Base-by-base conservation (phyloP, 2,329 filamentous ascomycete species). In the Colletotrichum melonis region DNA sequence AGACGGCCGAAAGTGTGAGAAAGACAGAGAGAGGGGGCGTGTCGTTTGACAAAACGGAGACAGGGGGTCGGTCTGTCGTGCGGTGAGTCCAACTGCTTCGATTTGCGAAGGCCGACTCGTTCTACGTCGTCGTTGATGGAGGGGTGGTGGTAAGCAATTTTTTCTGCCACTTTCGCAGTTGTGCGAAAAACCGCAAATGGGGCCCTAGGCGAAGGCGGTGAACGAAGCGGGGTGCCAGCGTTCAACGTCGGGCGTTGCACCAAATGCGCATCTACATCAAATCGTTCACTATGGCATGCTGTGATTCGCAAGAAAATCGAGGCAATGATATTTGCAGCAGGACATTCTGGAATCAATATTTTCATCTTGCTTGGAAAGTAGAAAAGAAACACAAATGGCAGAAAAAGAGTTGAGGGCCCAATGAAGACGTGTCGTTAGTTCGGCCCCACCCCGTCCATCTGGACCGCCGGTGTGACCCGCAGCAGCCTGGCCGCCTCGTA, bases 161-260 rank as follows among this genome's bases (percentile, higher is more conserved):
- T 74, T 72, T 59, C 67, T 70, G 59, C 68, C 63, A 55, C 35
- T 67, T 76, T 67, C 66, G 42, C 19, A 49, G 42, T 49, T 74
- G 72, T 74, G 70, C 64, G 69, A 69, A 63, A 68, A 52, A 42
- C 52, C 64, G n/a, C n/a, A 67, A 63, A 16, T 14, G 63, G 76
- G 81, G 81, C 78, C 80, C 79, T 84, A 85, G 82, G 80, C 81
- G 82, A 84, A 81, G 78, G 80, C 82, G 81, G 78, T 84, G 65
- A 64, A 38, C 9, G 30, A 62, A 11, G 22, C 26, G 49, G 8
- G 19, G 24, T 19, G 52, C 22, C 63, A 28, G 52, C 28, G 19
- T 49, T 49, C 19, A 49, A 49, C 7, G 16, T 22, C 42, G 19
- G 42, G 42, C 42, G 42, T 22, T 49, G 5, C 8, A n/a, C 42